Base-by-base conservation (phyloP, 1,139 yeast species). In the Geotrichum phurueaensis region DNA sequence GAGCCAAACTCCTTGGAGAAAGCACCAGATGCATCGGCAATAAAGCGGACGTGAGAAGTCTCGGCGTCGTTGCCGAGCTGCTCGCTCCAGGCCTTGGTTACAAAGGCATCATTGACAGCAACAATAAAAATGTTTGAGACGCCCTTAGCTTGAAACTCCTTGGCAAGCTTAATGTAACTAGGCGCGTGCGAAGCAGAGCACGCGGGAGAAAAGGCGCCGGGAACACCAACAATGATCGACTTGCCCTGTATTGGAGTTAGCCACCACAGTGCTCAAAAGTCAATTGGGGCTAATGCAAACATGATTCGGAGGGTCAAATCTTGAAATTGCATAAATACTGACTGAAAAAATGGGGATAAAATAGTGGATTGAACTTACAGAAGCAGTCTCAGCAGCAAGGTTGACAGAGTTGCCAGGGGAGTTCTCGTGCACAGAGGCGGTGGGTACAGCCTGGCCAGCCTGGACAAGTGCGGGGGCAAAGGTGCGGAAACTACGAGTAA, bases 161-260 rank as follows among this genome's bases (percentile, higher is more conserved):
- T 71, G 60, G 80, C 72, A 58, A 79, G 72, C 63, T 78, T 76
- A 68, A 89, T 72, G 74, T 83, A 90, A 4, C 94, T 96, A 5
- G 97, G 97, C 57, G 90, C 82, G 70, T 89, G 96, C 39, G 81
- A 74, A 23, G 86, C 83, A 39, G 92, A 80, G 73, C 97, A 90
- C 1, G 90, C 95, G 53, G 96, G 92, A 2, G 96, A 86, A 71
- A 86, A 90, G 0, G 97, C 96, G 23, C 96, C 97, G 53, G 97
- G 97, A 52, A 90, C 89, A 59, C 96, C 96, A 56, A 90, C 81
- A 59, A 90, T 75, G 50, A 90, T 71, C 51, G 84, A 76, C 71
- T 84, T 86, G 53, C 86, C 84, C 69, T 69, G 33, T 29, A 12
- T n/a, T n/a, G n/a, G n/a, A n/a, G n/a, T n/a, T n/a, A n/a, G n/a